Conservation (phyloP, 1,139 yeast genomes). For the Yamadazyma aaseri region DNA sequence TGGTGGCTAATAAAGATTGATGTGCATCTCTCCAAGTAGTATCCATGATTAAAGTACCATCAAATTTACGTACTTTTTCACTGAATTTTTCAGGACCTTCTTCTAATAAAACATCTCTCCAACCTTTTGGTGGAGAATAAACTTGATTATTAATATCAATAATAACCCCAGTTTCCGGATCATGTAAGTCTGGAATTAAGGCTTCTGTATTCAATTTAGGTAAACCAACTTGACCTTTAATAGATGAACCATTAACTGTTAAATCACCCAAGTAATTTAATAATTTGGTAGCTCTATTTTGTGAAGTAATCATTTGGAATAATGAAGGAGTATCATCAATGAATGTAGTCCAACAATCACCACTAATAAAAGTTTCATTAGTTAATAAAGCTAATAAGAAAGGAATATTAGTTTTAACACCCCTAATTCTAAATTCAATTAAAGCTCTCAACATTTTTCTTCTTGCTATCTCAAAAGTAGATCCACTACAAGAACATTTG, state of each 20-base stretch:
- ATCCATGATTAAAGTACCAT: slow-evolving; percentile 92
- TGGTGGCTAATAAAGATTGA: slow-evolving; percentile 95
- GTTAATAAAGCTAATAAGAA: slow-evolving; percentile 91
- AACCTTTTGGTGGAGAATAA: slow-evolving; percentile 59
- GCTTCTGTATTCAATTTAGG: slow-evolving; percentile 83
- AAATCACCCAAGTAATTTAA: slow-evolving; percentile 87
- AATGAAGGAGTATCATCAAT: slow-evolving; percentile 96
- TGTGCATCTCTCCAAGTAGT: slow-evolving; percentile 99
- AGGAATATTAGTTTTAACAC: slow-evolving; percentile 97
- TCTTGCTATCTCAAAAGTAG: slow-evolving; percentile 94
- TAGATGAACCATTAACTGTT: slow-evolving; percentile 92
- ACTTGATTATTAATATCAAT: slow-evolving; percentile 60
- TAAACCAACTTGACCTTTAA: slow-evolving; percentile 90
- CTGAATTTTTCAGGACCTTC: slow-evolving; percentile 91
- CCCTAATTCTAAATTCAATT: slow-evolving; percentile 96
- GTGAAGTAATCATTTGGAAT: slow-evolving; percentile 92
- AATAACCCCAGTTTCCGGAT: slow-evolving; percentile 50
- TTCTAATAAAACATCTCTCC: slow-evolving; percentile 84
- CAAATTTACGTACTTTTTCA: slow-evolving; percentile 73
- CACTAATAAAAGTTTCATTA: slow-evolving; percentile 82
- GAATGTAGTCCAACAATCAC: slow-evolving; percentile 97
- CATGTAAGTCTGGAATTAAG: slow-evolving; percentile 67
- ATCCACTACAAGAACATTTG: slow-evolving; percentile 94
- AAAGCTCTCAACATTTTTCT: slow-evolving; percentile 96
- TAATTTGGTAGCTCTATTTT: slow-evolving; percentile 94